A percentile compares a stretch with the other conserved stretches of the same genome.
Conservation (phyloP, 768 basidiomycete species). For the Mycena galericulata region DNA sequence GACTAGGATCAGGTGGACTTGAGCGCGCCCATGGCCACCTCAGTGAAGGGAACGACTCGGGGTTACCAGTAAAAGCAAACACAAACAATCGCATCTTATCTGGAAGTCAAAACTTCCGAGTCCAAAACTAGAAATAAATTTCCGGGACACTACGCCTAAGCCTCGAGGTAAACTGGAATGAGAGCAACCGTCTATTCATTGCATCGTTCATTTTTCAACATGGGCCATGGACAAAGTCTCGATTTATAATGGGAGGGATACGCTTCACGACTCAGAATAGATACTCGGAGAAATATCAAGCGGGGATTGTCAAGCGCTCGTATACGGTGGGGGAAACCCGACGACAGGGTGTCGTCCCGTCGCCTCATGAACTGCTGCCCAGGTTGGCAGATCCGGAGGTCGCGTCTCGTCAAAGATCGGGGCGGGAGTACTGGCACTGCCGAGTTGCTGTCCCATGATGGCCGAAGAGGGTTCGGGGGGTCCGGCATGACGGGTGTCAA, state of each 20-base stretch:
- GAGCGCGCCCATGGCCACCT: no score
- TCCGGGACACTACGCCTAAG: no score
- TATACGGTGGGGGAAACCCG: conserved; percentile 24
- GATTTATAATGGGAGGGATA: no score
- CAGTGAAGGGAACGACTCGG: no score
- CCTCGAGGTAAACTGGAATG: no score
- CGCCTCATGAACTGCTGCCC: conserved; percentile 1
- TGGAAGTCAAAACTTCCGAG: conserved; percentile 11
- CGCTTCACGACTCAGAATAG: no score
- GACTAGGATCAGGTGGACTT: not conserved
- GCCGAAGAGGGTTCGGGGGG: not conserved
- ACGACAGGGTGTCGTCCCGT: conserved; percentile 2
- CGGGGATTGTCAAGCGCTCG: no score
- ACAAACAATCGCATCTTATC: not conserved
- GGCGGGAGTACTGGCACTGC: not conserved
- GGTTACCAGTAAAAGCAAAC: no score
- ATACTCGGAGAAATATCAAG: no score
- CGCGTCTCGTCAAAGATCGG: conserved; percentile 15
- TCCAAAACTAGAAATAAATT: not conserved
- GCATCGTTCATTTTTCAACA: no score
- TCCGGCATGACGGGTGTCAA: conserved; percentile 13
- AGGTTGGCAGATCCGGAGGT: conserved; percentile 20
- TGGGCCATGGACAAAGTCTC: no score
- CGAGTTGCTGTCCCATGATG: conserved; percentile 3
- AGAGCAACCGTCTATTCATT: no score